Evolutionary conservation across 257 asterid genomes (phyloP).

Genomic region (Scutellaria minor): DNA sequence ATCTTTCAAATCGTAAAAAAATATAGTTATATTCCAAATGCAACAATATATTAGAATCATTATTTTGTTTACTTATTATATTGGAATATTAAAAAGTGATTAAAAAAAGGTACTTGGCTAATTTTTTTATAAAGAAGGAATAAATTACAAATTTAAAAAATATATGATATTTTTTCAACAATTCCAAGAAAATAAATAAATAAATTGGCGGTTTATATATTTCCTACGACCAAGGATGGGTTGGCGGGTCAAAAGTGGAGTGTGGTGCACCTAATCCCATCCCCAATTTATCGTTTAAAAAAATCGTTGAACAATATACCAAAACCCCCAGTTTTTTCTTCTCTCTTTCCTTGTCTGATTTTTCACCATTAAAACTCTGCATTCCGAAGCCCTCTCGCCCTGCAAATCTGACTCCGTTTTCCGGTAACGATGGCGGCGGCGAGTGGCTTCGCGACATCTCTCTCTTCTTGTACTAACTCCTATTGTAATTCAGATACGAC

Average conservation of each 20-base stretch:
- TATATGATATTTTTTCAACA: too few relatives aligned
- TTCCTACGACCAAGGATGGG: too few relatives aligned
- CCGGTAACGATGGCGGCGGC: conserved; percentile 53
- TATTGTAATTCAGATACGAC: background rate
- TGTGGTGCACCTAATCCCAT: conserved; percentile 24
- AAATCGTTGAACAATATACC: conserved; percentile 31
- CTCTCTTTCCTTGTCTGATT: background rate
- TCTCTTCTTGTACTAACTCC: conserved; percentile 26
- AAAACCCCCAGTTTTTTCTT: conserved; percentile 14
- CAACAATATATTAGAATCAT: too few relatives aligned
- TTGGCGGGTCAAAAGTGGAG: conserved; percentile 31
- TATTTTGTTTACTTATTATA: too few relatives aligned
- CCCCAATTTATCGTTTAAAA: conserved; percentile 26
- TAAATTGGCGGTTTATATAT: too few relatives aligned
- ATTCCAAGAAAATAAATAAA: too few relatives aligned
- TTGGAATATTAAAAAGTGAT: too few relatives aligned
- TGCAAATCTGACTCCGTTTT: conserved; percentile 29
- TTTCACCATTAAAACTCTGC: conserved; percentile 28
- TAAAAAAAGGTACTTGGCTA: too few relatives aligned
- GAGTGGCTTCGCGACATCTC: conserved; percentile 44
- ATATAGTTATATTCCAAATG: background rate
- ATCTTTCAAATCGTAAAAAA: too few relatives aligned
- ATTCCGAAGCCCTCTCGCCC: conserved; percentile 39
- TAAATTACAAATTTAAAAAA: too few relatives aligned
- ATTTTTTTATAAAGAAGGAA: too few relatives aligned